Percentiles rank a stretch among this genome's conserved stretches.
These are phyloP conservation scores for Trypanosoma avium DNA, from an alignment of 208 protist genomes.

Conservation along the genomic window DNA sequence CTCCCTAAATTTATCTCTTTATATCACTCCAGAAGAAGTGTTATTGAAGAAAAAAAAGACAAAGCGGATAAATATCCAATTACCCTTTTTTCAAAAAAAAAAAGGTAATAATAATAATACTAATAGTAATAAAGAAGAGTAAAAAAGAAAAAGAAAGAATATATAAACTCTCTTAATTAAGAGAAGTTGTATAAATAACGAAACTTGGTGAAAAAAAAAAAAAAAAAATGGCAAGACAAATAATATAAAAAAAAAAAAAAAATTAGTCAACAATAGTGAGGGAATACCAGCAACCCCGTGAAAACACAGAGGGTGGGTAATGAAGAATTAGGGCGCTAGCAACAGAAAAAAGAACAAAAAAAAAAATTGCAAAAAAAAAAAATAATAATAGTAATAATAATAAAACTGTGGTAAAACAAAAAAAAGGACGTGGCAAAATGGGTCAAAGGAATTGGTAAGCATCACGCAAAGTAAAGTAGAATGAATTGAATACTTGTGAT, in stretches of 20 bases:
- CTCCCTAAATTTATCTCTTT: no score
- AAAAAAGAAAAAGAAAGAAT: constrained; percentile 1
- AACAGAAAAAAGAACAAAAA: no score
- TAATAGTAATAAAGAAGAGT: not conserved
- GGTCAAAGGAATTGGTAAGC: no score
- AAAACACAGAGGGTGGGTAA: no score
- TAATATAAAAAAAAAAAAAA: constrained; percentile 20
- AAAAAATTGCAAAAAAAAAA: constrained; percentile 25
- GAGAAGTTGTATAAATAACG: no score
- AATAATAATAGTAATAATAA: constrained; percentile 8
- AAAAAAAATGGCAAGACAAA: constrained; percentile 19
- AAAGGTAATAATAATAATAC: not conserved
- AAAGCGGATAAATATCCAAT: no score
- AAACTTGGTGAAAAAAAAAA: constrained; percentile 12
- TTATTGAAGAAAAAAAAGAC: not conserved
- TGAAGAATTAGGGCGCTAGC: no score
- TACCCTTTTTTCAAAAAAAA: not conserved
- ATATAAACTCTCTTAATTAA: not conserved
- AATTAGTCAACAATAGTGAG: constrained; percentile 19
- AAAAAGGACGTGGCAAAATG: no score
- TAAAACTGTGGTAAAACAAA: no score
- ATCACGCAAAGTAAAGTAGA: no score
- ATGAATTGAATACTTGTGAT: no score
- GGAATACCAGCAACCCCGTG: constrained; percentile 12
- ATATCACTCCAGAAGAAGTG: not conserved